Conservation (phyloP, 1,139 yeast genomes). For the Suhomyces anneliseae region DNA sequence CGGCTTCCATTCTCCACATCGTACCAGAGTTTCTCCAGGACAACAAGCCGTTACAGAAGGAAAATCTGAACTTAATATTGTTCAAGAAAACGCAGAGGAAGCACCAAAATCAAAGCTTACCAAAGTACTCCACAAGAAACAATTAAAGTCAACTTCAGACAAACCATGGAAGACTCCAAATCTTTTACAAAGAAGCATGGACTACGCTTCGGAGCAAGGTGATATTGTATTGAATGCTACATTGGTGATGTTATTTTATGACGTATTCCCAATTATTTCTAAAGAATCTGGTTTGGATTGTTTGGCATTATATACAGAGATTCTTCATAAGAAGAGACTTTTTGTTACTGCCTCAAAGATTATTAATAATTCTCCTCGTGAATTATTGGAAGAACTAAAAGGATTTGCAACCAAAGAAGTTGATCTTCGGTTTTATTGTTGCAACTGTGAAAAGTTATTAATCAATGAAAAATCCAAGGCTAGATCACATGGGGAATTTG, state of each 20-base stretch:
- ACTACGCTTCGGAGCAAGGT: slow-evolving; percentile 61
- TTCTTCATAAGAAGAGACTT: slow-evolving; percentile 51
- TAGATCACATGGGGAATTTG: slow-evolving; percentile 36
- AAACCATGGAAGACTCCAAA: slow-evolving; percentile 36
- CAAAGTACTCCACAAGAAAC: slow-evolving; percentile 25
- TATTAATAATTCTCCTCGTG: slow-evolving; percentile 45
- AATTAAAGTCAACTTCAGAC: slow-evolving; percentile 4
- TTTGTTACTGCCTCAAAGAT: slow-evolving; percentile 62
- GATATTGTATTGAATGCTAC: slow-evolving; percentile 65
- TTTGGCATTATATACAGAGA: slow-evolving; percentile 57
- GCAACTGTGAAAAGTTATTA: slow-evolving; percentile 61
- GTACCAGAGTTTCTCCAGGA: slow-evolving; percentile 9
- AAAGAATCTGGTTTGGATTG: slow-evolving; percentile 48
- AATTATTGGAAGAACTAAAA: slow-evolving; percentile 39
- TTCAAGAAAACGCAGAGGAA: slow-evolving; percentile 11
- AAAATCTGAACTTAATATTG: slow-evolving; percentile 12
- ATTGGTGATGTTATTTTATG: slow-evolving; percentile 56
- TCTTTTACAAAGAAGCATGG: slow-evolving; percentile 44
- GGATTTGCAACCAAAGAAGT: slow-evolving; percentile 55
- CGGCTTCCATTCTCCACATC: slow-evolving; percentile 6
- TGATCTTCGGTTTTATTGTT: slow-evolving; percentile 65
- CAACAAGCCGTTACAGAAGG: slow-evolving; percentile 3
- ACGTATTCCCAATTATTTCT: slow-evolving; percentile 24
- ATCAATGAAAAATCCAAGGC: slow-evolving; percentile 60
- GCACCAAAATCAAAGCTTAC: slow-evolving; percentile 31